Conservation (phyloP, 768 basidiomycete species). For the Tulasnella sp. region DNA sequence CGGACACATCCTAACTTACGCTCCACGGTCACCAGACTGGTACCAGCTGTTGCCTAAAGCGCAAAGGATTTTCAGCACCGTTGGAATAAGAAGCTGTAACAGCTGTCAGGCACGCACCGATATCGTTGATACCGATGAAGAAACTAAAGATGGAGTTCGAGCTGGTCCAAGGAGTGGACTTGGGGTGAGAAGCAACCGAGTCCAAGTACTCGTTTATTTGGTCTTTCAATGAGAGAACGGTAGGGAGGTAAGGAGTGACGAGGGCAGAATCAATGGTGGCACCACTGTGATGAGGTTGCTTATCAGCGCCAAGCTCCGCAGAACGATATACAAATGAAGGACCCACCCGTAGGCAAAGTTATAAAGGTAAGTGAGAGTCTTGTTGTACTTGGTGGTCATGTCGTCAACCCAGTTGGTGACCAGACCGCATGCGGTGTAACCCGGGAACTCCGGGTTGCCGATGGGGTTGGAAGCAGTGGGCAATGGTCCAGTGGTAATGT, state of each 20-base stretch:
- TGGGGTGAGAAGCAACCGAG: slow-evolving; percentile 43
- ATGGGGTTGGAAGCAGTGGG: slow-evolving; percentile 37
- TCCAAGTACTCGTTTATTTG: slow-evolving; percentile 55
- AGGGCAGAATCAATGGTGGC: slow-evolving; percentile 19
- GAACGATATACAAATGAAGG: slow-evolving; percentile 40
- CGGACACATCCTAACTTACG: slow-evolving; percentile 32
- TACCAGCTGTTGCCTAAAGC: slow-evolving; percentile 29
- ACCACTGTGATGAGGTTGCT: neutral
- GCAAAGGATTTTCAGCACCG: neutral
- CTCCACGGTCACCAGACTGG: slow-evolving; percentile 37
- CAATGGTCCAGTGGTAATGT: slow-evolving; percentile 33
- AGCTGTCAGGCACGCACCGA: slow-evolving; percentile 29
- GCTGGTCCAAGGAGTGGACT: slow-evolving; percentile 50
- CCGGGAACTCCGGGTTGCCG: neutral
- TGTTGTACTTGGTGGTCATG: slow-evolving; percentile 37
- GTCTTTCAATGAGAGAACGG: slow-evolving; percentile 40
- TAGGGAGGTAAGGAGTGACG: slow-evolving; percentile 18
- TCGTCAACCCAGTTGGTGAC: slow-evolving; percentile 12
- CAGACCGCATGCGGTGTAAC: slow-evolving; percentile 34
- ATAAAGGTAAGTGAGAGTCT: slow-evolving; percentile 48
- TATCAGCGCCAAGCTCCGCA: slow-evolving; percentile 37
- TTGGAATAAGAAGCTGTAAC: neutral
- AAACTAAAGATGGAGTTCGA: slow-evolving; percentile 53
- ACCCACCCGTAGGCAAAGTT: slow-evolving; percentile 64
- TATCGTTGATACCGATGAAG: slow-evolving; percentile 68